Evolutionary conservation across 257 asterid species (phyloP), one percentile per base, ranked within the genome.

Genomic region (Ophiorrhiza pumila): DNA sequence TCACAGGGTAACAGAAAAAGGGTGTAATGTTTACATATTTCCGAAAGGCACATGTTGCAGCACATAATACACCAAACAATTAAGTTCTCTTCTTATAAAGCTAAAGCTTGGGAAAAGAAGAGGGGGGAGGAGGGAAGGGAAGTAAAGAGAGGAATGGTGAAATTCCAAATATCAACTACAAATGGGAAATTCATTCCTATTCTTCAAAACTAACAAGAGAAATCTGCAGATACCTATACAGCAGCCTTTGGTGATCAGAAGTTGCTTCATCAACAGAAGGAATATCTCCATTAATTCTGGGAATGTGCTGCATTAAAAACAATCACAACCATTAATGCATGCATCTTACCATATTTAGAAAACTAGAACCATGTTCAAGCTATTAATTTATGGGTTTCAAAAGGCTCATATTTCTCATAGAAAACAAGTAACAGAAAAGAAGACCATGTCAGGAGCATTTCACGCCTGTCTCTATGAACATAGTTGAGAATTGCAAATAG

Each of bases 191-290:
- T 63, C 58, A 31, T 25, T 71, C 56, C 46, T 41, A 59, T 76
- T 62, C 64, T 68, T 53, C 72, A 57, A 72, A 70, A 57, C 69
- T 69, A 76, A 80, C 35, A 43, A 72, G 49, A 75, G 67, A 66
- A 69, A 71, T 67, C 39, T 55, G 80, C 56, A 74, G 69, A 68
- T 86, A 95, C 98, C 99, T 95, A 77, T 87, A 87, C 58, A 85
- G 89, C 73, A 95, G 96, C 86, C 99, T 91, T 83, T 95, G 96
- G 83, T 95, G 96, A 73, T 95, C 97, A 76, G 99, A 89, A 78
- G 91, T 95, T 70, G 96, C 97, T 87, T 89, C 97, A 62, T 95
- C 96, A 57, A 82, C 84, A 74, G 98, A 86, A 83, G 99, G 99
- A 79, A 95, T 88, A 82, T 90, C 99, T 69, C 96, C 96, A 70